Conservation (phyloP, 2,329 filamentous ascomycete species). For the Fusarium sororula region DNA sequence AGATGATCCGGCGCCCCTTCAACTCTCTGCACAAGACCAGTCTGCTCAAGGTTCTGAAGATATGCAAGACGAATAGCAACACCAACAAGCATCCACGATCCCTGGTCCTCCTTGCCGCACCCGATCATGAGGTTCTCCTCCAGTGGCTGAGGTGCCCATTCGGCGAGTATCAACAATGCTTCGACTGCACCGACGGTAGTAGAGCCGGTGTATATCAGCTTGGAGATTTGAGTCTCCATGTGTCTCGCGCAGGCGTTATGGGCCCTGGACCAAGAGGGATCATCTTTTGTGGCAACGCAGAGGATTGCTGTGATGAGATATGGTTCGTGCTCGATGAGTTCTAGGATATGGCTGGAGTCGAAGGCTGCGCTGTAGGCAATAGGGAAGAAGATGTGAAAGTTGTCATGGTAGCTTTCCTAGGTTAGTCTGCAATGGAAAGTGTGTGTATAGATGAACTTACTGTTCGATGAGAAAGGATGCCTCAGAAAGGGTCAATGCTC, state of each 20-base stretch:
- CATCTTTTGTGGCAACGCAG: constrained; percentile 75
- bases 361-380: constrained; percentile 70
- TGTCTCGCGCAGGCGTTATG: constrained; percentile 74
- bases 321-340: constrained; percentile 68
- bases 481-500: constrained; percentile 42
- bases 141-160: constrained; percentile 76
- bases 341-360: constrained; percentile 59
- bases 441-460: constrained; percentile 16
- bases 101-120: constrained; percentile 76
- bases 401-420: constrained; percentile 63
- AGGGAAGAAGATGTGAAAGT: constrained; percentile 77
- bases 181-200: constrained; percentile 77
- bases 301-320: constrained; percentile 76
- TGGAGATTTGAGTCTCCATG: constrained; percentile 75
- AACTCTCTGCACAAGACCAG: constrained; percentile 69
- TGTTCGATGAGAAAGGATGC: constrained; percentile 41
- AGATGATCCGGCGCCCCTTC: constrained; percentile 67
- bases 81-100: constrained; percentile 81
- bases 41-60: constrained; percentile 74
- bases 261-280: constrained; percentile 69
- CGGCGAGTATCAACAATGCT: constrained; percentile 73
- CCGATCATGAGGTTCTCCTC: constrained; percentile 71
- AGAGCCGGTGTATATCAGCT: constrained; percentile 71
- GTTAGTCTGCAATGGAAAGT: not conserved
- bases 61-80: constrained; percentile 75